Conservation (phyloP, 2,329 filamentous ascomycete genomes). For the Dothistroma septosporum region DNA sequence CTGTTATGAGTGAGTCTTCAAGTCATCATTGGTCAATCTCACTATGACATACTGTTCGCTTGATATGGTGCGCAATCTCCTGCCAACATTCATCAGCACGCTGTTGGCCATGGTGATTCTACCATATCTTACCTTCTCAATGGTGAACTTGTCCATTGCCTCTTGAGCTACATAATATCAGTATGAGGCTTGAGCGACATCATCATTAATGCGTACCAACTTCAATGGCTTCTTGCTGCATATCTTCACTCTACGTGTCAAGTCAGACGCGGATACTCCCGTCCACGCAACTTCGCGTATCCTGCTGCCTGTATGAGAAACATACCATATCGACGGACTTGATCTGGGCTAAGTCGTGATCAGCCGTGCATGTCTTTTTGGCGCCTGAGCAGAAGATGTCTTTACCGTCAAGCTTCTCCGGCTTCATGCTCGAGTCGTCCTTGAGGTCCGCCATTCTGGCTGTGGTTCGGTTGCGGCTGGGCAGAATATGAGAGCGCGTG, state of each 20-base stretch:
- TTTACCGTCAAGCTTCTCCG: constrained; percentile 72
- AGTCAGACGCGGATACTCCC: constrained; percentile 4
- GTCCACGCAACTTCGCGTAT: background rate
- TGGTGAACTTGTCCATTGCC: constrained; percentile 67
- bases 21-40: background rate
- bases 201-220: constrained; percentile 64
- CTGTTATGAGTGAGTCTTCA: constrained; percentile 47
- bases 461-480: background rate
- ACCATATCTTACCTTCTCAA: constrained; percentile 61
- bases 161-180: constrained; percentile 54
- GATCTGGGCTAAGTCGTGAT: constrained; percentile 67
- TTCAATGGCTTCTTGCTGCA: constrained; percentile 94
- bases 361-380: constrained; percentile 8
- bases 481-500: background rate
- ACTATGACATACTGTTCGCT: constrained; percentile 65
- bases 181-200: background rate
- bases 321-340: constrained; percentile 98
- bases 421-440: constrained; percentile 16
- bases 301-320: background rate
- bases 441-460: constrained; percentile 27
- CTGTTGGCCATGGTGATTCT: constrained; percentile 4
- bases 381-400: constrained; percentile 26
- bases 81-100: constrained; percentile 36
- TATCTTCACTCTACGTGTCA: constrained; percentile 74
- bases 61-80: constrained; percentile 96